Evolutionary conservation across 2,329 filamentous ascomycete genomes (phyloP).

Genomic region (Metarhizium sp.): DNA sequence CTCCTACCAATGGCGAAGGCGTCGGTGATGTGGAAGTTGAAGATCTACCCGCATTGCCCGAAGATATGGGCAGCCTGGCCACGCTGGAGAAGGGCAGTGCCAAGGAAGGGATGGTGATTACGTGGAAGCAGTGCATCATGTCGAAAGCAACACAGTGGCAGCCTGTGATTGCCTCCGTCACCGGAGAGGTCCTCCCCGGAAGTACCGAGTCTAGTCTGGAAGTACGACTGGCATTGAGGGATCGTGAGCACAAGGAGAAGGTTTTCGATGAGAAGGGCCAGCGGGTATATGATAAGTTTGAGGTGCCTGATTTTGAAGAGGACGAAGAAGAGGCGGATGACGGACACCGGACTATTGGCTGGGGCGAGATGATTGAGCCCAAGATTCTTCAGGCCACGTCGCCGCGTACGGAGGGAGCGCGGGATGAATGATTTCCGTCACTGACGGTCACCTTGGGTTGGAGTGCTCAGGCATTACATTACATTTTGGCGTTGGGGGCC

Average conservation of each 20-base stretch:
- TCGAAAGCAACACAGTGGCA: slow-evolving; percentile 56
- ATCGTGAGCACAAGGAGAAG: slow-evolving; percentile 50
- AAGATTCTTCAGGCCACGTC: slow-evolving; percentile 45
- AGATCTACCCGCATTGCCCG: slow-evolving; percentile 55
- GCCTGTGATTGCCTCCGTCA: slow-evolving; percentile 53
- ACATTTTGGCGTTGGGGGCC: background rate
- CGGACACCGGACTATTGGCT: slow-evolving; percentile 49
- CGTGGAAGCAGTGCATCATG: slow-evolving; percentile 56
- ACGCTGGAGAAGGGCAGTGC: slow-evolving; percentile 37
- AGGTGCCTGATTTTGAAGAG: slow-evolving; percentile 56
- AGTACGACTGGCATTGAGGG: slow-evolving; percentile 59
- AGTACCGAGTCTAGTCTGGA: slow-evolving; percentile 42
- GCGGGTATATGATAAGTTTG: slow-evolving; percentile 69
- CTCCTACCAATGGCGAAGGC: background rate
- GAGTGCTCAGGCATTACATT: background rate
- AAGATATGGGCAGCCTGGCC: slow-evolving; percentile 45
- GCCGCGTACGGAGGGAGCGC: background rate
- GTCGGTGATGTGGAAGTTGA: background rate
- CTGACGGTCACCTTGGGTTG: background rate
- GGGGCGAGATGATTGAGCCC: slow-evolving; percentile 57
- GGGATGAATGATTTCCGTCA: background rate
- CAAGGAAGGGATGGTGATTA: slow-evolving; percentile 52
- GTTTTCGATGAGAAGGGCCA: slow-evolving; percentile 57
- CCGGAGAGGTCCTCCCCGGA: slow-evolving; percentile 54
- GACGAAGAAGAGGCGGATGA: slow-evolving; percentile 51